Evolutionary conservation across 176 grass and related monocot genomes (phyloP).

Genomic region (Aegilops speltoides): DNA sequence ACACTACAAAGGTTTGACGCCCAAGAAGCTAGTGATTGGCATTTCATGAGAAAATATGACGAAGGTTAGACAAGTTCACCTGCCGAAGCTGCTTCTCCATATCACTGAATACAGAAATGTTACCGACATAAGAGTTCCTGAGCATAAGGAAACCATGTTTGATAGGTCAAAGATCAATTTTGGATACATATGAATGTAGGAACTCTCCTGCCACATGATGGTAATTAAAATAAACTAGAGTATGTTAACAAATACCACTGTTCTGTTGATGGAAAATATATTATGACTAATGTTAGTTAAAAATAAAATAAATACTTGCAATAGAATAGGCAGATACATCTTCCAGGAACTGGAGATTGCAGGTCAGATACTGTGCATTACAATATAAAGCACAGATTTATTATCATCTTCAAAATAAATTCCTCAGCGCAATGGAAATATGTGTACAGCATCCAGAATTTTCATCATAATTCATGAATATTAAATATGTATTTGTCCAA

Average conservation of each 20-base stretch:
- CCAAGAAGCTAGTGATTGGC: neutral
- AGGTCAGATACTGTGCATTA: neutral
- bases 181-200: conserved; percentile 4
- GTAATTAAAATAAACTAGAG: neutral
- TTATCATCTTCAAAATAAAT: neutral
- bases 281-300: conserved; percentile 18
- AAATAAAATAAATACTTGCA: neutral
- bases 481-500: neutral
- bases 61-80: conserved; percentile 48
- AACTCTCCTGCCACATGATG: neutral
- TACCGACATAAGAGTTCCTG: conserved; percentile 93
- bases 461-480: neutral
- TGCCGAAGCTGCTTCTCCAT: conserved; percentile 83
- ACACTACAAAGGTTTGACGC: neutral
- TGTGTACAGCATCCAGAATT: neutral
- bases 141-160: neutral
- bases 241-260: neutral
- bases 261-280: neutral
- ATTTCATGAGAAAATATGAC: neutral
- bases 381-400: neutral
- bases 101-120: conserved; percentile 72
- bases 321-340: neutral
- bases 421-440: neutral
- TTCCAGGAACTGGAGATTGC: neutral
- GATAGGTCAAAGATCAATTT: neutral